phyloP scores from a whole-genome alignment of 2,329 filamentous ascomycete genomes.

The Nectriaceae sp. region DNA sequence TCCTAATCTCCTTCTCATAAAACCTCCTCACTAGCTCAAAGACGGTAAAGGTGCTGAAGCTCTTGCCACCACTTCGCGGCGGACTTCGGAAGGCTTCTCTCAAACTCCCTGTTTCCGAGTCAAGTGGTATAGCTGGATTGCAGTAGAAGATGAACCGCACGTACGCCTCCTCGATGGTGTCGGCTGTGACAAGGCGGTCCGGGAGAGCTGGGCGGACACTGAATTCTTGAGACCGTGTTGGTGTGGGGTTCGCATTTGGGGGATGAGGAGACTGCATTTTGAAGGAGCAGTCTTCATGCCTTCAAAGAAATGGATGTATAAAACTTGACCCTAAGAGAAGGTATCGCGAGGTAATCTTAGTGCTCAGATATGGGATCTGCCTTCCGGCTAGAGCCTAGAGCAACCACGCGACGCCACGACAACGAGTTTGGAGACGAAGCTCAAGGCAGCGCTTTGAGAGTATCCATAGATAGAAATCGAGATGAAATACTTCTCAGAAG shows the following conservation, averaged over 20 bases:
- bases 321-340: constrained; percentile 7
- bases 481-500: too few relatives aligned
- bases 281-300: constrained; percentile 23
- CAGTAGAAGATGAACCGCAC: constrained; percentile 86
- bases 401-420: too few relatives aligned
- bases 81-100: constrained; percentile 76
- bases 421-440: too few relatives aligned
- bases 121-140: constrained; percentile 74
- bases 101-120: constrained; percentile 69
- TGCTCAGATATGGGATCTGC: constrained; percentile 19
- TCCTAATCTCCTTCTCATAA: constrained; percentile 83
- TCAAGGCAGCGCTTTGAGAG: too few relatives aligned
- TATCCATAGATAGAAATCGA: too few relatives aligned
- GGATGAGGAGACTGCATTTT: constrained; percentile 22
- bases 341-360: constrained; percentile 15
- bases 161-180: constrained; percentile 79
- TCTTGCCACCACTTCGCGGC: constrained; percentile 85
- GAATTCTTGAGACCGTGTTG: constrained; percentile 12
- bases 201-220: constrained; percentile 52
- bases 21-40: constrained; percentile 79
- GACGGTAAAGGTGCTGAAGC: constrained; percentile 75
- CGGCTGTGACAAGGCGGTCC: constrained; percentile 65
- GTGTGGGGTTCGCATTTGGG: too few relatives aligned
- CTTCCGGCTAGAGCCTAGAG: not conserved
- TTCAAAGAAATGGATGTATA: constrained; percentile 14